Evolutionary conservation across 2,329 filamentous ascomycete species (phyloP).

Genomic region (Chrysoporthe cubensis): DNA sequence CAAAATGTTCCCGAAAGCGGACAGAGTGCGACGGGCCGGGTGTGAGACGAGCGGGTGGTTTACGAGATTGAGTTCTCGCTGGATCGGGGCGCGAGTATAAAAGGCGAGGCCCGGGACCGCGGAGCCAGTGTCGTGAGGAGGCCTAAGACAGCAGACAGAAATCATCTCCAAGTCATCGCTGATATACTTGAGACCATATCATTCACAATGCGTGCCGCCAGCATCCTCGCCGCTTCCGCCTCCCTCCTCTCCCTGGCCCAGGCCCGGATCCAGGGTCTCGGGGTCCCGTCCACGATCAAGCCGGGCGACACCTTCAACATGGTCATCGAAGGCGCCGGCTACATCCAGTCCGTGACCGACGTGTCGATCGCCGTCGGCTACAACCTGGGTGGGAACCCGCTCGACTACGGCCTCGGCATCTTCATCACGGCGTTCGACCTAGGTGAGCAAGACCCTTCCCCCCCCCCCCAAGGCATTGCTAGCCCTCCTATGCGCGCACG

Average conservation of each 20-base stretch:
- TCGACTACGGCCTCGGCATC: conserved; percentile 37
- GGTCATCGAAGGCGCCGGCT: conserved; percentile 45
- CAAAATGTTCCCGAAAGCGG: not conserved
- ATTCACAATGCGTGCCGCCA: conserved; percentile 15
- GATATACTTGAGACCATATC: not conserved
- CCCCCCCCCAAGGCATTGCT: no score
- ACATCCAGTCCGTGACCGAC: conserved; percentile 50
- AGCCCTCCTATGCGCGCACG: not conserved
- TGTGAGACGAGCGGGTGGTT: not conserved
- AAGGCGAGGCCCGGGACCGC: not conserved
- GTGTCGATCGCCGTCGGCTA: conserved; percentile 50
- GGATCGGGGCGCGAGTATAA: not conserved
- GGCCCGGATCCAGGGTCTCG: conserved; percentile 48
- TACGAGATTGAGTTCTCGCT: not conserved
- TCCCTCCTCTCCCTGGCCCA: conserved; percentile 35
- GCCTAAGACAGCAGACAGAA: no score
- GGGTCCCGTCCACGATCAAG: conserved; percentile 45
- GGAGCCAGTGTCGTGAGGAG: no score
- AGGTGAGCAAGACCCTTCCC: conserved; percentile 35
- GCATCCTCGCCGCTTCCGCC: conserved; percentile 29
- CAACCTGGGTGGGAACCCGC: conserved; percentile 32
- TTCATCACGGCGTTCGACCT: conserved; percentile 41
- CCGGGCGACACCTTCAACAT: conserved; percentile 44
- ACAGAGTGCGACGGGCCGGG: no score
- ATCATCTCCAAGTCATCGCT: not conserved